Evolutionary conservation across 164 flowering plant genomes (phyloP), one percentile per base, ranked within the genome.

Genomic region (Warburgia ugandensis): DNA sequence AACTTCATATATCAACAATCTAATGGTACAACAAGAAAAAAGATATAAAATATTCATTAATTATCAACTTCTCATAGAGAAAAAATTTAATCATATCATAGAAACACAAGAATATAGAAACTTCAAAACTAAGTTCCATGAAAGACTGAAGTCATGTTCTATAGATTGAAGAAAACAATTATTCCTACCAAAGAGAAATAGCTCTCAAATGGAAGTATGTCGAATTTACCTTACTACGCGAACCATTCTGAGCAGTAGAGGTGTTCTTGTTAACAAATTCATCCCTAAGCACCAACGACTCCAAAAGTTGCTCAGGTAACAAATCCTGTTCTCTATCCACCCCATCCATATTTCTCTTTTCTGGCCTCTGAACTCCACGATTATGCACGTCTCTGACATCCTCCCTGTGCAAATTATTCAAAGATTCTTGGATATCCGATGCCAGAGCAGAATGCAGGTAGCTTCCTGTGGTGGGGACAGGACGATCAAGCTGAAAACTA

Each of bases 381-480:
- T 30, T 39, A 31, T 56, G 52, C 4, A 56, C 66, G 29, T 54
- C 32, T 16, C 56, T 62, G 53, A 27, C 59, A 58, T 23, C 58
- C 54, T 43, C 67, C 36, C 49, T 47, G 31, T 70, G 79, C 60
- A 65, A 54, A 10, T 57, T 46, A 33, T 37, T 25, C 45, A 70
- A 17, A 35, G 80, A 61, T 50, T 76, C 79, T 56, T 77, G 84
- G 38, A 71, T 50, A 51, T 75, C 83, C 3, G 59, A 51, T 0
- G 63, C 79, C 10, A 69, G 56, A 37, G 54, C 81, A 9, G 95
- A 81, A 49, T 69, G 79, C 27, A 77, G 69, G 29, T 54, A 64
- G 64, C 74, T 74, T 21, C 97, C 86, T 7, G 68, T 11, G 0
- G 80, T 73, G 0, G 67, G 76, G 17, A 81, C 81, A 16, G 81